Evolutionary conservation across 345 rosid genomes (phyloP), one percentile per base, ranked within the genome.

Genomic region (Populus ilicifolia): DNA sequence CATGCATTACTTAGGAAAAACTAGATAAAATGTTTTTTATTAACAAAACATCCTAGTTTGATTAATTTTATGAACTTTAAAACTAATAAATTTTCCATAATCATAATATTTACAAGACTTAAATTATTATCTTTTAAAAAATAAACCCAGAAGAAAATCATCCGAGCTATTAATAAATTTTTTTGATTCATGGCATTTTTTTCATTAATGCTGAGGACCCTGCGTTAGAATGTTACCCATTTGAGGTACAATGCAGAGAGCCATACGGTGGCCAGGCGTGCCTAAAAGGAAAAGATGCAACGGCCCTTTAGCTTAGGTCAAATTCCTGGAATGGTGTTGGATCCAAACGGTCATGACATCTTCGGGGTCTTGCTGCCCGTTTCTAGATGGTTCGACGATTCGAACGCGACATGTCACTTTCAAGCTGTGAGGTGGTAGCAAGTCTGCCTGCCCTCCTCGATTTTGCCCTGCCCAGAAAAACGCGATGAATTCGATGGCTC

Each of bases 41-140:
- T 4, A 33, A 33, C 0, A 0, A 0, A 0, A 0, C 5, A 4
- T 0, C 0, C 0, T 0, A 0, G 0, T 5, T 0, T 0, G 0
- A 33, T 0, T 33, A 33, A 33, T 33, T 0, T 0, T 3, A 33
- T 4, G 3, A 3, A 4, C 3, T 0, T 3, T 4, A 3, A 33
- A 33, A 33, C 4, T 33, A 33, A 33, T 0, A 33, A 33, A 3
- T 33, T 3, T 33, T 3, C 0, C 3, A 3, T 33, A 3, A 33
- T 3, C 0, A 2, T 33, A 3, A 33, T 0, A 33, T 33, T 33
- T 33, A 33, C 4, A 33, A 33, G 4, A 33, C 5, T 27, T 27
- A 27, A 27, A 27, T 27, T 27, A 27, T 27, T 27, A 27, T 27
- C 29, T 27, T 27, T 27, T 27, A 27, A 27, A 27, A 27, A 27